Evolutionary conservation across 768 basidiomycete genomes (phyloP), one percentile per base, ranked within the genome.

Genomic region (Mycena haematopus): DNA sequence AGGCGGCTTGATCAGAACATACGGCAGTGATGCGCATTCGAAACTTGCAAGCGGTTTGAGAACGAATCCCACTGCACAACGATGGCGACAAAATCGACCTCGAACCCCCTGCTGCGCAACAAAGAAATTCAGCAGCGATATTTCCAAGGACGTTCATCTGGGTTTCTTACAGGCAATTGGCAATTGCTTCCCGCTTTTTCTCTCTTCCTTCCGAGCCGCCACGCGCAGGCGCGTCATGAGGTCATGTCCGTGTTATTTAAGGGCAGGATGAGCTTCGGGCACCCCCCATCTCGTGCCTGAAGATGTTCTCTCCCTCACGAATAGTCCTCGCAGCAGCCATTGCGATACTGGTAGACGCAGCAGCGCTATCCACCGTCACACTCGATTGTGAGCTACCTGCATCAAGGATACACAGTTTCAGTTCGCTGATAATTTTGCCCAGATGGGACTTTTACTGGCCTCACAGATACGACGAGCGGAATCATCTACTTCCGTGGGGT

Each of bases 401-500:
- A 36, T 36, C 22, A 14, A 9, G 14, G 11, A 6, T 1, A 14
- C n/a, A n/a, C n/a, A 19, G 31, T 15, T 31, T 22, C 10, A 29
- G 8, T 15, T 29, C 22, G n/a, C 31, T 22, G 2, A 51, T 51
- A 51, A 33, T n/a, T 22, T 51, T 51, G 6, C 31, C 25, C 51
- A 63, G 62, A 80, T 67, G 79, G 76, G 2, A 76, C 77, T 1
- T 80, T 80, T 52, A 73, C 69, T 15, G 79, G 79, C 8, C 33
- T 72, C 15, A 58, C 58, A 25, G 70, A 79, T 58, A 60, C 68
- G 15, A 68, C 71, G 24, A 73, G 68, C 29, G 73, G 72, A 1
- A 73, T 79, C 13, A 73, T 72, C 3, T 77, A 72, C 17, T 81
- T 77, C 65, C 70, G 69, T 11, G 81, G 81, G 2, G 67, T 82